Conservation (phyloP, 169 alveolate genomes). For the Babesia bovis region DNA sequence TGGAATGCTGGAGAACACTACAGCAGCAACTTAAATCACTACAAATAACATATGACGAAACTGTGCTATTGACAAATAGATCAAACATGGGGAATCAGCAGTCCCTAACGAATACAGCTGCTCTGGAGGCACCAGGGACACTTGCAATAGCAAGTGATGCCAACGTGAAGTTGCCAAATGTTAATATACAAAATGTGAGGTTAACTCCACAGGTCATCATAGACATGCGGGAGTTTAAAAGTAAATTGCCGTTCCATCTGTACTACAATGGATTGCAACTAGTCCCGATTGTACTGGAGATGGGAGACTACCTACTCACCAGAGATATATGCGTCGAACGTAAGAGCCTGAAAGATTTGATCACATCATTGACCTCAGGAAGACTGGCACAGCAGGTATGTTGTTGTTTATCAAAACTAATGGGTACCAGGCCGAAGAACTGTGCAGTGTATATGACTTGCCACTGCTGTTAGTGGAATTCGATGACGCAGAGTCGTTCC, state of each 20-base stretch:
- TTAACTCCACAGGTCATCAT: constrained; percentile 71
- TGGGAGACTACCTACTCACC: constrained; percentile 84
- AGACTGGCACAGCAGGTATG: constrained; percentile 78
- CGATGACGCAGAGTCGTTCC: constrained; percentile 60
- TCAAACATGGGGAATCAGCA: neutral
- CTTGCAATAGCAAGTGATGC: neutral
- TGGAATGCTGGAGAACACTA: constrained; percentile 51
- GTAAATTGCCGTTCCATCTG: constrained; percentile 79
- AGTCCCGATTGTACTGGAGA: constrained; percentile 75
- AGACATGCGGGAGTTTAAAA: constrained; percentile 79
- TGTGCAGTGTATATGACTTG: constrained; percentile 57
- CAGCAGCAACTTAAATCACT: constrained; percentile 45
- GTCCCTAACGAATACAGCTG: neutral
- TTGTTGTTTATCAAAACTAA: neutral
- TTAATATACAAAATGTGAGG: constrained; percentile 40
- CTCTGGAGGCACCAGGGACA: neutral
- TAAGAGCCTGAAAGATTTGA: constrained; percentile 77
- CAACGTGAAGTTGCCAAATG: constrained; percentile 5
- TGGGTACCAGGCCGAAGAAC: constrained; percentile 36
- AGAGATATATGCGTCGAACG: constrained; percentile 84
- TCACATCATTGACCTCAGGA: constrained; percentile 72
- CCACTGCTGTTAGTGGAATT: constrained; percentile 63
- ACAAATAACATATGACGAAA: constrained; percentile 47
- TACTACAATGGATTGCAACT: constrained; percentile 77
- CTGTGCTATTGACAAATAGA: constrained; percentile 14